Conservation (phyloP, 495 filamentous ascomycete genomes). For the Aspergillus sparsus region DNA sequence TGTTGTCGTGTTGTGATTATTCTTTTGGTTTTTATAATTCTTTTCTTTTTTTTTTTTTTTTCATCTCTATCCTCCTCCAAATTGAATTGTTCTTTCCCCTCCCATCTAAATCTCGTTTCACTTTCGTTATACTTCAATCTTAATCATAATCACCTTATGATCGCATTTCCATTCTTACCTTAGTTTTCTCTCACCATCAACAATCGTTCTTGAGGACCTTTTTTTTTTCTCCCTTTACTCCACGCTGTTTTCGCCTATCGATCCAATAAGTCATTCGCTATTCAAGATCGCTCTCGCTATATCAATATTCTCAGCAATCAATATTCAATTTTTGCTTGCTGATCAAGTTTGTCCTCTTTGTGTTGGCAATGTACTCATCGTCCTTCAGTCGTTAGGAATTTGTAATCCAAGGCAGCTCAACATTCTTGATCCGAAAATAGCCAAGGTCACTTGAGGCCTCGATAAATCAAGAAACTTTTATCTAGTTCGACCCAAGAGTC, state of each 20-base stretch:
- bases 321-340: neutral
- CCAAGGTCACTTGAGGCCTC: neutral
- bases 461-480: neutral
- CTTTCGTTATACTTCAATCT: neutral
- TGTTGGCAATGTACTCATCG: slow-evolving; percentile 20
- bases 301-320: neutral
- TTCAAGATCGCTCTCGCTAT: slow-evolving; percentile 5
- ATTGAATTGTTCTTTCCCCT: slow-evolving; percentile 1
- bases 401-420: slow-evolving; percentile 14
- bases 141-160: slow-evolving; percentile 17
- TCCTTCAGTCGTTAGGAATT: slow-evolving; percentile 21
- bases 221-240: no score
- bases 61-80: slow-evolving; percentile 7
- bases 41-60: slow-evolving; percentile 21
- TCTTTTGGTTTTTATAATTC: slow-evolving; percentile 21
- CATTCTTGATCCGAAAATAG: slow-evolving; percentile 27
- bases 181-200: slow-evolving; percentile 6
- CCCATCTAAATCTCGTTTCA: neutral
- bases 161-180: slow-evolving; percentile 13
- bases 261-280: slow-evolving; percentile 1
- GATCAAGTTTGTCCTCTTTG: slow-evolving; percentile 7
- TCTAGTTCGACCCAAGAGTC: slow-evolving; percentile 2
- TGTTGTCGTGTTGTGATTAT: slow-evolving; percentile 13
- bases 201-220: slow-evolving; percentile 8
- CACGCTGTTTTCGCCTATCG: neutral